phyloP scores from a whole-genome alignment of 345 rosid species.

The Melaleuca alternifolia region DNA sequence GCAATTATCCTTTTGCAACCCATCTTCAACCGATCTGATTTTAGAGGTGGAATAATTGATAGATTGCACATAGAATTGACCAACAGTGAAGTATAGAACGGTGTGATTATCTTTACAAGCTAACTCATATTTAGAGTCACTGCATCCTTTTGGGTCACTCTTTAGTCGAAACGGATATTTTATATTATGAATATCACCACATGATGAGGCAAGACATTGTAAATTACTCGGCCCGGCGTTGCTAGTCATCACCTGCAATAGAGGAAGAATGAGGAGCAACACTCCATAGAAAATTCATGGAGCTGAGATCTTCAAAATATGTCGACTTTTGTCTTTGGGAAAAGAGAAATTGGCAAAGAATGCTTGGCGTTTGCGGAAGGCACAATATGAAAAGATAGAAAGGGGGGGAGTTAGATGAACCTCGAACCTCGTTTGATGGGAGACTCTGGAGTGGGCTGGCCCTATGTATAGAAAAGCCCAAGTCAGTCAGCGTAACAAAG shows the following conservation, averaged over 20 bases:
- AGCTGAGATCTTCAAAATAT: accelerated
- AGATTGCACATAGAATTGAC: accelerated
- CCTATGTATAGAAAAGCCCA: not conserved
- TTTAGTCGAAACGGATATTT: not conserved
- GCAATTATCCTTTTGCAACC: not conserved
- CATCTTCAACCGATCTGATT: accelerated
- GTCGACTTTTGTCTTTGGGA: no score
- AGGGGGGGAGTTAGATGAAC: not conserved
- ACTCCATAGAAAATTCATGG: accelerated
- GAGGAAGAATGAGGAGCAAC: not conserved
- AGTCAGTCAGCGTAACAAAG: not conserved
- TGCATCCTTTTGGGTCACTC: accelerated
- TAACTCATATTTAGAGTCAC: accelerated
- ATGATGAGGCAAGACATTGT: accelerated
- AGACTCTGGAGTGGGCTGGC: not conserved
- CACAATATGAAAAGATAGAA: no score
- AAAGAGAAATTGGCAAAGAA: no score
- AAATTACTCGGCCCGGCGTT: accelerated
- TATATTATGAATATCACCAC: not conserved
- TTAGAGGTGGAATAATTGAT: not conserved
- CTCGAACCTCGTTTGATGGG: not conserved
- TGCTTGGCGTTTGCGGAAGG: no score
- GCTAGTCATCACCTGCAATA: not conserved
- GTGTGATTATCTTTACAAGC: not conserved
- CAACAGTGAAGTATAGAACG: accelerated